Evolutionary conservation across 331 rosid genomes (phyloP), one percentile per base, ranked within the genome.

Genomic region (Malus hybrid): DNA sequence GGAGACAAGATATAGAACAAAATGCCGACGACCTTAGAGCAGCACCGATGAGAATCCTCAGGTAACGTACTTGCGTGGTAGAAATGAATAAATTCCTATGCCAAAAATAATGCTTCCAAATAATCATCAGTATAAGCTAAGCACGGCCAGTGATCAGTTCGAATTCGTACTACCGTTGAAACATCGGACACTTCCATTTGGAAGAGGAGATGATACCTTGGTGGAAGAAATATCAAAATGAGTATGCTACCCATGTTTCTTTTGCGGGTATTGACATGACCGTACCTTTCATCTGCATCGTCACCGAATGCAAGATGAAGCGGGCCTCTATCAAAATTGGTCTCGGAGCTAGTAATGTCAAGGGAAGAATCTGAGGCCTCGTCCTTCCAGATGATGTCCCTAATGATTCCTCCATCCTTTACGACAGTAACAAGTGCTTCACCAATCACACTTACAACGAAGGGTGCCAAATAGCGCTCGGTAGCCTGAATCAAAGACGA

Each of bases 121-220:
- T 91, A 94, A 82, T 91, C 98, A 82, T 94, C 98, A 39, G 93
- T 86, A 80, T 94, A 94, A 67, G 98, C 98, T 76, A 94, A 85
- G 89, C 97, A 89, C 1, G 98, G 98, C 97, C 98, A 94, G 78
- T 94, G 95, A 84, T 94, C 98, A 6, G 98, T 94, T 72, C 92
- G 90, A 63, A 94, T 94, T 44, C 94, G 91, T 63, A 94, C 97
- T 75, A 94, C 82, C 20, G 97, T 88, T 72, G 97, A 94, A 85
- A 79, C 79, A 78, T 94, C 93, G 7, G 87, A 87, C 42, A 94
- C 98, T 85, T 91, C 98, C 96, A 94, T 87, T 78, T 90, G 92
- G 81, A 94, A 87, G 84, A 94, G 98, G 69, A 94, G 96, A 90
- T 94, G 98, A 77, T 88, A 94, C 86, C 96, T 83, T 0, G 98